These are phyloP conservation scores for Trifolium repens DNA, from an alignment of 306 rosid species.

Conservation along the genomic window DNA sequence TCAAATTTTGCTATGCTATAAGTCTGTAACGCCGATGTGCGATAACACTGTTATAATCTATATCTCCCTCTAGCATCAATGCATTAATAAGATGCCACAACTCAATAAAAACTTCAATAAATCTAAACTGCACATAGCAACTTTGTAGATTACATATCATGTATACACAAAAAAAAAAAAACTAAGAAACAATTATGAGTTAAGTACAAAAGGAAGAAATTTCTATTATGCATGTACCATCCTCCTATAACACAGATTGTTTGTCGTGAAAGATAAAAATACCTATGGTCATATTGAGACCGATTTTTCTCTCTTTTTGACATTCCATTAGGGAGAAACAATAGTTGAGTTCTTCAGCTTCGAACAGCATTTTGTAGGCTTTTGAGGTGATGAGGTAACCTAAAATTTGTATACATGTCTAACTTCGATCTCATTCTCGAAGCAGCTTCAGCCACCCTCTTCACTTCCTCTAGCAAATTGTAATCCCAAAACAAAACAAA, in stretches of 20 bases:
- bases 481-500: too few relatives aligned
- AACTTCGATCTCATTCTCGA: slow-evolving; percentile 68
- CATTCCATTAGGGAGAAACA: slow-evolving; percentile 83
- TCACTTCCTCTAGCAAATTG: slow-evolving; percentile 83
- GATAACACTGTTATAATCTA: slow-evolving; percentile 2
- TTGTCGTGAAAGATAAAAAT: slow-evolving; percentile 25
- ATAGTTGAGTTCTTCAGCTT: slow-evolving; percentile 64
- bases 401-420: slow-evolving; percentile 52
- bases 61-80: background rate
- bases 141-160: slow-evolving; percentile 1
- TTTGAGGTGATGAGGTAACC: slow-evolving; percentile 61
- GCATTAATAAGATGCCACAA: background rate
- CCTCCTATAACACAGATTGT: slow-evolving; percentile 7
- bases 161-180: slow-evolving; percentile 6
- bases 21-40: too few relatives aligned
- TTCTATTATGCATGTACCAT: background rate
- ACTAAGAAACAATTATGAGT: background rate
- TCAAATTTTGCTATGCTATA: too few relatives aligned
- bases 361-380: slow-evolving; percentile 62
- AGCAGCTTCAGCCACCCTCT: slow-evolving; percentile 88
- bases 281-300: slow-evolving; percentile 77
- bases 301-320: slow-evolving; percentile 75
- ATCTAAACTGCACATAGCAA: too few relatives aligned
- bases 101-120: background rate
- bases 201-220: slow-evolving; percentile 3